These are phyloP conservation scores for Castanopsis chinensis DNA, from an alignment of 306 rosid genomes.

Conservation along the genomic window DNA sequence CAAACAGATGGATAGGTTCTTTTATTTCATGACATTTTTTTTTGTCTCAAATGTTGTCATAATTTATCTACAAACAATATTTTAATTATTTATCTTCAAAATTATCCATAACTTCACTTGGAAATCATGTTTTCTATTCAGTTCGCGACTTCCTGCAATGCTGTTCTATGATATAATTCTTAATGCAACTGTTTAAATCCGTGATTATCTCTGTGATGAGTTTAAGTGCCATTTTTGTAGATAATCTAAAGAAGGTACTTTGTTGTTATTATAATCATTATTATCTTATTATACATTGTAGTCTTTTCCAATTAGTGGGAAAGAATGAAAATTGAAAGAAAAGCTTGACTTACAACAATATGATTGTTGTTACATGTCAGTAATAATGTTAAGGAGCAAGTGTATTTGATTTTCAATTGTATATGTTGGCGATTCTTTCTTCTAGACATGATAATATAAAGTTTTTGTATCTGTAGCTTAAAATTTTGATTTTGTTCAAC, in stretches of 20 bases:
- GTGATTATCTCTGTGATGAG: neutral
- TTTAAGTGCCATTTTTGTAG: neutral
- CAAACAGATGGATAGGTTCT: slow-evolving; percentile 20
- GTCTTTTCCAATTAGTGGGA: too few relatives aligned
- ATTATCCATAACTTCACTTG: neutral
- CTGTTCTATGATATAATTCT: neutral
- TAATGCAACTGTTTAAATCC: neutral
- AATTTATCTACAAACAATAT: neutral
- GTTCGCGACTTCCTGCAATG: neutral
- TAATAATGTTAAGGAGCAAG: too few relatives aligned
- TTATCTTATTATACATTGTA: too few relatives aligned
- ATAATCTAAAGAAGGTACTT: neutral
- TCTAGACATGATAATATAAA: too few relatives aligned
- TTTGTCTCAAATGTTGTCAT: neutral
- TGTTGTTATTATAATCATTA: too few relatives aligned
- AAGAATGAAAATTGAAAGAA: too few relatives aligned
- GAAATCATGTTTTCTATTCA: neutral
- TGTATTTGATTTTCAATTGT: too few relatives aligned
- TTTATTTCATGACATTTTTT: slow-evolving; percentile 25
- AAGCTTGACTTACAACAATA: too few relatives aligned
- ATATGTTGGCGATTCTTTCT: too few relatives aligned
- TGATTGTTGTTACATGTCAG: too few relatives aligned
- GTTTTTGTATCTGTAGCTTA: too few relatives aligned
- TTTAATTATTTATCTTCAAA: neutral
- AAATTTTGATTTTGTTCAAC: too few relatives aligned